These are phyloP conservation scores for Protomyces inundatus DNA, from an alignment of 1,139 yeast genomes.

Conservation along the genomic window DNA sequence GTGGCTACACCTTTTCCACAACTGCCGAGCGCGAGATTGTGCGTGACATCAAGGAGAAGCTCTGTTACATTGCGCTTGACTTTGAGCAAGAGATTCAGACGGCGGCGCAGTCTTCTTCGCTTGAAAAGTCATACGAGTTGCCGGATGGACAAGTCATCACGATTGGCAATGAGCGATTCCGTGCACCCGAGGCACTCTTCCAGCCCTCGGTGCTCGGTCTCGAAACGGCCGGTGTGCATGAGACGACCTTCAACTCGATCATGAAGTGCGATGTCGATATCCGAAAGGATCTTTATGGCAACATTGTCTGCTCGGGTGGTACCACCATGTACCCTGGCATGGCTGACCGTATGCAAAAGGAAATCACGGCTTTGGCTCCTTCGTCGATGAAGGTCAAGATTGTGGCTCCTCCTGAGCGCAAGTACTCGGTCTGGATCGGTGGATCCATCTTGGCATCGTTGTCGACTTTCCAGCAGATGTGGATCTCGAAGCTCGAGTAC, in stretches of 20 bases:
- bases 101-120: conserved; percentile 95
- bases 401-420: conserved; percentile 85
- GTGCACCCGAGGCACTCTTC: conserved; percentile 99
- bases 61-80: conserved; percentile 95
- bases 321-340: conserved; percentile 42
- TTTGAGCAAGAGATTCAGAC: conserved; percentile 98
- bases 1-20: conserved; percentile 98
- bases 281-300: conserved; percentile 97
- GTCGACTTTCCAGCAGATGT: conserved; percentile 93
- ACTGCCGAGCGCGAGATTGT: conserved; percentile 99
- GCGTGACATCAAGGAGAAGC: conserved; percentile 98
- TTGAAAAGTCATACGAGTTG: conserved; percentile 97
- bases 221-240: conserved; percentile 99
- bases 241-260: conserved; percentile 98
- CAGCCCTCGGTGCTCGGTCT: conserved; percentile 96
- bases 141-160: conserved; percentile 99
- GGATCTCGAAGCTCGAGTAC: conserved; percentile 95
- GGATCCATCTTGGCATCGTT: conserved; percentile 87
- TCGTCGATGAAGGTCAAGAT: conserved; percentile 67
- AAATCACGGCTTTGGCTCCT: conserved; percentile 50
- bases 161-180: conserved; percentile 98
- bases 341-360: conserved; percentile 71
- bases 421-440: conserved; percentile 85
- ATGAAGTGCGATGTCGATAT: conserved; percentile 99
- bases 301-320: conserved; percentile 95